Evolutionary conservation across 2,329 filamentous ascomycete species (phyloP), one percentile per base, ranked within the genome.

Genomic region (Colletotrichum sublineola): DNA sequence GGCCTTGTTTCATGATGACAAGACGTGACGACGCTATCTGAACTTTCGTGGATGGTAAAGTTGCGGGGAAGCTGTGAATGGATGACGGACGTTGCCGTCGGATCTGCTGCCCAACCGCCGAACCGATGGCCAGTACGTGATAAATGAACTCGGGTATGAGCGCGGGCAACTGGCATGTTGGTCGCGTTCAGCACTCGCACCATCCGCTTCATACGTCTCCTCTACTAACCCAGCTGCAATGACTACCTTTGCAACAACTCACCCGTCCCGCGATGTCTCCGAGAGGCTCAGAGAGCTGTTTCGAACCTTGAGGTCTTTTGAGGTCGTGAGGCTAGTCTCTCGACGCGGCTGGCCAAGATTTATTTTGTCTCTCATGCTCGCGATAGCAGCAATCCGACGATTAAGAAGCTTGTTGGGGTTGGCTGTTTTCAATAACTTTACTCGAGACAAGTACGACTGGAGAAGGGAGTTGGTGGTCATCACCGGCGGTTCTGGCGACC

Each of bases 381-480:
- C 64, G 2, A 62, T 46, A 55, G 40, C 64, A 12, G 44, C 57
- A 14, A 24, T 50, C n/a, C 61, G 60, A 9, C 68, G 68, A 24
- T 20, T 66, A 6, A 64, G 40, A 46, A 44, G 44, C 18, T 3
- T 62, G n/a, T 31, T 71, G 42, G 46, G 62, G 1, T 1, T 46
- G 18, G 67, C 67, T n/a, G 24, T 48, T 11, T 36, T 71, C 40
- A 71, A 73, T n/a, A 73, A 73, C 31, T 67, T 71, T n/a, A 53
- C n/a, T 7, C 52, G 31, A 3, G 67, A 73, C 14, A 48, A 42
- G 4, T 73, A 73, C 29, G 71, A 73, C 67, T 73, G 71, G 67
- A 52, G 62, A 42, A 53, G 62, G 15, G 71, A 73, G 24, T 75
- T 86, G 1, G 84, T 84, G 0, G 78, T 86, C 15, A 24, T 73